phyloP scores from a whole-genome alignment of 2,329 filamentous ascomycete species.

The Trichoderma hamatum region DNA sequence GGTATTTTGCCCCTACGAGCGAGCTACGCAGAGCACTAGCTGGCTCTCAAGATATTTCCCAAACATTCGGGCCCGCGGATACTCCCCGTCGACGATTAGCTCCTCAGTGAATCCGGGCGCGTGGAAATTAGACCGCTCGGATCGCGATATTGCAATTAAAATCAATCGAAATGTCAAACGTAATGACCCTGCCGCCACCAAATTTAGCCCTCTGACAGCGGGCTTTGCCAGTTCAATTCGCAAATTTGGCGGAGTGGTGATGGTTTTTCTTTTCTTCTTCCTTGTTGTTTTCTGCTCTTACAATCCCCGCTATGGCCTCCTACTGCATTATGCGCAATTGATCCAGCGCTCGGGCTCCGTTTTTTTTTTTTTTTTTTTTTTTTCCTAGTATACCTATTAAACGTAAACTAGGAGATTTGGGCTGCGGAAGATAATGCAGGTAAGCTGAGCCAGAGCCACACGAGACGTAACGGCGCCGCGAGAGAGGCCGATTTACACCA shows the following conservation, averaged over 20 bases:
- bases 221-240: background rate
- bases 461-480: slow-evolving; percentile 5
- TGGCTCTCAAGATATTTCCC: slow-evolving; percentile 17
- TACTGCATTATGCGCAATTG: slow-evolving; percentile 1
- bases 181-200: background rate
- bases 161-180: slow-evolving; percentile 1
- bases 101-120: slow-evolving; percentile 17
- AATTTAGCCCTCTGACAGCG: background rate
- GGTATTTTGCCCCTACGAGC: background rate
- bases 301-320: background rate
- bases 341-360: background rate
- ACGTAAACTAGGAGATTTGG: background rate
- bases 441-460: slow-evolving; percentile 21
- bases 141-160: slow-evolving; percentile 23
- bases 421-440: slow-evolving; percentile 1
- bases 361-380: background rate
- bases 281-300: background rate
- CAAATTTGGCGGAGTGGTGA: background rate
- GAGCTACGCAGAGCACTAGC: background rate
- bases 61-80: slow-evolving; percentile 24
- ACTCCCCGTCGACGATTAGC: slow-evolving; percentile 21
- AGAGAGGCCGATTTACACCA: background rate
- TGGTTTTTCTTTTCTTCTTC: background rate
- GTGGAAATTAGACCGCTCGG: slow-evolving; percentile 26
- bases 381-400: background rate